Evolutionary conservation across 768 basidiomycete genomes (phyloP).

Genomic region (Mycena pura): DNA sequence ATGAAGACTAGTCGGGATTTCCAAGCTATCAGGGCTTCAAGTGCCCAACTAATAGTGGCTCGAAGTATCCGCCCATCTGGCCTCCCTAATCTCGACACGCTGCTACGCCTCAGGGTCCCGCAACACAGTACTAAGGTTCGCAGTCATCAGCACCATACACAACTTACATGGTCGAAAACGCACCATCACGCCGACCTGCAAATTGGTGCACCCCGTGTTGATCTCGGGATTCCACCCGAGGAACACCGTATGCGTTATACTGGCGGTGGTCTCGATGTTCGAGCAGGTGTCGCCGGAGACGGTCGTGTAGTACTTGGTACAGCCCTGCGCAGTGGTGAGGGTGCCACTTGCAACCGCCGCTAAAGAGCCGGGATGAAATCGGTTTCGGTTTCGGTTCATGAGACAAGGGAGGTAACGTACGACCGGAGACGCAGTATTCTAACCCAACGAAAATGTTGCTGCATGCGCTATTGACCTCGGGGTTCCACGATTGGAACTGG

Average conservation of each 20-base stretch:
- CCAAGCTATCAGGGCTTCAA: background rate
- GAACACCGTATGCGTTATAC: background rate
- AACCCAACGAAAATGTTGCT: background rate
- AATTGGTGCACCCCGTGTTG: background rate
- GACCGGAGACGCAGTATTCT: background rate
- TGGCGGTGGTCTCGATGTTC: background rate
- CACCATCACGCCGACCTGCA: background rate
- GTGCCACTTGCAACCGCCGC: background rate
- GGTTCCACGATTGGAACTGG: background rate
- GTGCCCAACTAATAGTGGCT: background rate
- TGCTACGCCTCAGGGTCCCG: background rate
- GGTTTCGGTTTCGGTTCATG: background rate
- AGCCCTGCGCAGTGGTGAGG: background rate
- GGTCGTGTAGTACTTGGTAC: background rate
- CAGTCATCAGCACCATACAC: background rate
- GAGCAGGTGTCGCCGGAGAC: background rate
- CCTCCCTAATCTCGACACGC: background rate
- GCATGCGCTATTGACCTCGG: background rate
- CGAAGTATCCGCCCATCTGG: background rate
- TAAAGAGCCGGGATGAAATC: background rate
- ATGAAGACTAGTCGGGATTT: background rate
- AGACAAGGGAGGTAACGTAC: background rate
- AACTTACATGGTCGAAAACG: background rate
- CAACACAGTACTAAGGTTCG: background rate
- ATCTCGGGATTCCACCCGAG: background rate